Evolutionary conservation across 2,329 filamentous ascomycete species (phyloP).

Genomic region (Lanzia echinophila): DNA sequence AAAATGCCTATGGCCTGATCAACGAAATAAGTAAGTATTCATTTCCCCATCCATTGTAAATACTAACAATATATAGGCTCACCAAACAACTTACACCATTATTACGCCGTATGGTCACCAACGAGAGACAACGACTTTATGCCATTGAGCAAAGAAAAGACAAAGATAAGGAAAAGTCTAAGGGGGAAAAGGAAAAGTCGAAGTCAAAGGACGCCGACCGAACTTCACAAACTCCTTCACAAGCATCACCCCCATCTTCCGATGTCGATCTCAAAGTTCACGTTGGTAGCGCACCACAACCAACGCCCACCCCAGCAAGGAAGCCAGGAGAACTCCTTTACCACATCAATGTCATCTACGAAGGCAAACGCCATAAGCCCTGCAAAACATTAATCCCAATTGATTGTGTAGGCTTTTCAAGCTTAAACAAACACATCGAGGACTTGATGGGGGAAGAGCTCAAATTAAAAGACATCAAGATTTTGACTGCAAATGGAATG

Average conservation of each 20-base stretch:
- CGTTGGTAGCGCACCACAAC: background rate
- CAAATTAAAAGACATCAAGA: slow-evolving; percentile 17
- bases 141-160: slow-evolving; percentile 20
- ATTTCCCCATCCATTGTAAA: background rate
- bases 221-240: background rate
- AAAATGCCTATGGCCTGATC: slow-evolving; percentile 27
- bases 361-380: slow-evolving; percentile 18
- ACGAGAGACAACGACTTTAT: slow-evolving; percentile 29
- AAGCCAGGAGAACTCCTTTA: slow-evolving; percentile 12
- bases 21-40: slow-evolving; percentile 24
- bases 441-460: slow-evolving; percentile 15
- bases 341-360: slow-evolving; percentile 24
- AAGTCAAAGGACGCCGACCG: background rate
- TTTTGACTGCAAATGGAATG: slow-evolving; percentile 20
- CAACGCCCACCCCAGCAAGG: background rate
- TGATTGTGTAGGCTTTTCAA: slow-evolving; percentile 22
- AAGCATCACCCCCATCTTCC: background rate
- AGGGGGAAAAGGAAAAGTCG: no score
- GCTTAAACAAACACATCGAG: slow-evolving; percentile 22
- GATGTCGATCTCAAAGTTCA: slow-evolving; percentile 4
- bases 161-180: background rate
- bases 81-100: slow-evolving; percentile 25
- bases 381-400: slow-evolving; percentile 15
- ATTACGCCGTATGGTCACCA: slow-evolving; percentile 30
- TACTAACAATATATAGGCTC: slow-evolving; percentile 21